Percentiles rank a stretch among this genome's conserved stretches.
phyloP scores from a whole-genome alignment of 1,284 basidiomycete genomes.

The Sporisorium iseilematis-ciliati region DNA sequence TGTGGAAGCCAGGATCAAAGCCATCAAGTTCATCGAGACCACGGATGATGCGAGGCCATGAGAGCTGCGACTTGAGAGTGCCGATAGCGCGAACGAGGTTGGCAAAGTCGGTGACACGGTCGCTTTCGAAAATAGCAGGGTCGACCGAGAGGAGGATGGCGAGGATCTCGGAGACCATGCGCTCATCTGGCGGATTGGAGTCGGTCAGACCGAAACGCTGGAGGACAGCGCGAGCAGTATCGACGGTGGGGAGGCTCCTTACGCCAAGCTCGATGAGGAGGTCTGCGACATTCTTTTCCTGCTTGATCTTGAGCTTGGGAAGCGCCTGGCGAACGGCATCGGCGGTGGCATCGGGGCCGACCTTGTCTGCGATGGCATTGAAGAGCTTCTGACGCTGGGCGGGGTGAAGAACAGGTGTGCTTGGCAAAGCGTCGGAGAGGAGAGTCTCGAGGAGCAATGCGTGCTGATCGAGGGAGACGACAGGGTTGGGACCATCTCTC shows the following conservation, averaged over 20 bases:
- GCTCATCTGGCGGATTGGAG: constrained; percentile 47
- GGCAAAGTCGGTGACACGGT: constrained; percentile 49
- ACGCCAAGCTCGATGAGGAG: constrained; percentile 60
- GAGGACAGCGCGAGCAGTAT: constrained; percentile 57
- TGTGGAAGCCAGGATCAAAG: constrained; percentile 70
- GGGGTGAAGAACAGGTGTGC: constrained; percentile 52
- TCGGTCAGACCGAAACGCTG: constrained; percentile 56
- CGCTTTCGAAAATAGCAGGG: constrained; percentile 42
- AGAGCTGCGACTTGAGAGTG: constrained; percentile 41
- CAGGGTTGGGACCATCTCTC: constrained; percentile 77
- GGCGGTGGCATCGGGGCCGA: constrained; percentile 63
- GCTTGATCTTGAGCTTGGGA: constrained; percentile 57
- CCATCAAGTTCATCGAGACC: constrained; percentile 71
- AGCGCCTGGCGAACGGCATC: constrained; percentile 64
- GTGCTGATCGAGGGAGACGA: constrained; percentile 81
- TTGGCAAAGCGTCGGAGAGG: constrained; percentile 54
- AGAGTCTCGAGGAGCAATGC: constrained; percentile 76
- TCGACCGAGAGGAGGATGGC: constrained; percentile 57
- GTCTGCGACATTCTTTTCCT: constrained; percentile 52
- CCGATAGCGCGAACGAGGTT: constrained; percentile 42
- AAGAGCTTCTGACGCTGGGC: constrained; percentile 61
- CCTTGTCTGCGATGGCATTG: constrained; percentile 61
- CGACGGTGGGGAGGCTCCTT: constrained; percentile 43
- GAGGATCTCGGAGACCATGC: constrained; percentile 59
- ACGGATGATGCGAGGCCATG: constrained; percentile 70